These are phyloP conservation scores for Martensiomyces pterosporus DNA, from an alignment of 192 early-diverging fungal species.

Conservation along the genomic window DNA sequence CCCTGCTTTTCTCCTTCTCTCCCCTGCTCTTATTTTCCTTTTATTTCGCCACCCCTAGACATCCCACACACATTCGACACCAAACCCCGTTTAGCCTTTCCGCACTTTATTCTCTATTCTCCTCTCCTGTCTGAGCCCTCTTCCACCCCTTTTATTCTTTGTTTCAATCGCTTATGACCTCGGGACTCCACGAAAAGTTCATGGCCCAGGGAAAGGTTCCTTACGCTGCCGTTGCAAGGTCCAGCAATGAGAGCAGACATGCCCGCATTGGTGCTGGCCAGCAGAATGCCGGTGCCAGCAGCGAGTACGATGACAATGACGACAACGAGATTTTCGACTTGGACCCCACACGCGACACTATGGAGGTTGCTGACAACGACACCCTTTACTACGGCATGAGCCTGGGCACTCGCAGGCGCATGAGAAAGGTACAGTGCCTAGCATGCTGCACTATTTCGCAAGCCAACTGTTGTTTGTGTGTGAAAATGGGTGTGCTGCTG, in stretches of 20 bases:
- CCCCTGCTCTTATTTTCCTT: background rate
- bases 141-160: background rate
- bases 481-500: background rate
- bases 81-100: background rate
- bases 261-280: conserved; percentile 29
- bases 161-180: conserved; percentile 18
- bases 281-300: background rate
- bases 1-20: background rate
- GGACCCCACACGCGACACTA: conserved; percentile 6
- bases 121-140: too few relatives aligned
- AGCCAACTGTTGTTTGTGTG: background rate
- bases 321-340: conserved; percentile 44
- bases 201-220: conserved; percentile 25
- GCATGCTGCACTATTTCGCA: too few relatives aligned
- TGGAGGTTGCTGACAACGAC: conserved; percentile 44
- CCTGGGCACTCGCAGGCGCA: conserved; percentile 27
- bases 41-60: background rate
- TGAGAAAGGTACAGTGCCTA: conserved; percentile 22
- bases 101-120: background rate
- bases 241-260: conserved; percentile 12
- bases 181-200: conserved; percentile 17
- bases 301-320: conserved; percentile 29
- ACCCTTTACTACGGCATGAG: conserved; percentile 39
- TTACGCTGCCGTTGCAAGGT: conserved; percentile 32
- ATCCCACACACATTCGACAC: background rate